Evolutionary conservation across 2,329 filamentous ascomycete species (phyloP), one percentile per base, ranked within the genome.

Genomic region (Aspergillus viridinutans): DNA sequence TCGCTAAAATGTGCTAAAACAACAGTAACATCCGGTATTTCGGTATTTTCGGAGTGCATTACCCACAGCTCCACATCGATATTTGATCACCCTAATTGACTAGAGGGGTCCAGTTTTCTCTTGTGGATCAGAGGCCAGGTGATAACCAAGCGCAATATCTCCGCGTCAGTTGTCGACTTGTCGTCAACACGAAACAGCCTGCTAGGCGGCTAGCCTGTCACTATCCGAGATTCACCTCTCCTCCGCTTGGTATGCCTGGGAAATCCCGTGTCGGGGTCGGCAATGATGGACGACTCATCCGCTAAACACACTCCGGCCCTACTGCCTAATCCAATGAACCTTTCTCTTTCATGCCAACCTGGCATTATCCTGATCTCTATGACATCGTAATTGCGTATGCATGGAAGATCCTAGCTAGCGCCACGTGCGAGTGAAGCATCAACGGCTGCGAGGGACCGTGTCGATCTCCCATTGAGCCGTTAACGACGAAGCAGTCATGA

Each of bases 351-450:
- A 20, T 51, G 14, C 20, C 26, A 38, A 26, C 43, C 29, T 54
- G 25, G 49, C 52, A 45, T 54, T 23, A 43, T 54, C 53, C 58
- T 38, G 35, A 56, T 50, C 42, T 29, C 49, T 47, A 47, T 47
- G 43, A 47, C 43, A 47, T 47, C 43, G 21, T 43, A 56, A 49
- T 61, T 54, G 56, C 61, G 61, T 53, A 64, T 72, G 70, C 69
- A 72, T 71, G 32, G 67, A 68, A 65, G 67, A 71, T 71, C 69
- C 67, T 62, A 65, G 69, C 64, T 72, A 72, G 68, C 69, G 68
- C 71, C 71, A 73, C 71, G 69, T 72, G 71, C 66, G 63, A 62
- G 60, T 66, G 64, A 71, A 73, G 66, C 66, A 67, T 69, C 67
- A 71, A 72, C 70, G 69, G 69, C 67, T 72, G 68, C 63, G 67